Percentiles rank a stretch among this genome's conserved stretches.
Conservation (phyloP, 139 green algal species). For the Asterochloris erici region DNA sequence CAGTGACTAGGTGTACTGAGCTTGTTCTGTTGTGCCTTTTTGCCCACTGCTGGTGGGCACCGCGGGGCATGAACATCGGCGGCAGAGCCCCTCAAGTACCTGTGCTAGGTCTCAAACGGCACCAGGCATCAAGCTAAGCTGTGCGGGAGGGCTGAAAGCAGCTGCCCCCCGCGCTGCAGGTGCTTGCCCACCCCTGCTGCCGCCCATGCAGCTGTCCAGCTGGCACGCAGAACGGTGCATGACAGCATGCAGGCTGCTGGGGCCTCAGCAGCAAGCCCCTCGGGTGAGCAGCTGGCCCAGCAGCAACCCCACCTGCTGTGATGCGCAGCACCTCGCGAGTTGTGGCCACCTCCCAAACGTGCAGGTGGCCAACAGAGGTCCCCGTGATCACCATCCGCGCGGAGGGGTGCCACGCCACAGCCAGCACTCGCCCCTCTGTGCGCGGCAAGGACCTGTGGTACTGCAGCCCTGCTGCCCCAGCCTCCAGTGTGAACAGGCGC, state of each 20-base stretch:
- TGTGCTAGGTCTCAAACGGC: no score
- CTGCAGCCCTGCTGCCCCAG: conserved; percentile 46
- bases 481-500: conserved; percentile 68
- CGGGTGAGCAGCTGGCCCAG: background rate
- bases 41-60: background rate
- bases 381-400: conserved; percentile 55
- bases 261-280: background rate
- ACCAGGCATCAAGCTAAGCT: no score
- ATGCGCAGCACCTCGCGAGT: conserved; percentile 70
- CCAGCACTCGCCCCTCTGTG: conserved; percentile 61
- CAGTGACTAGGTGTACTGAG: background rate
- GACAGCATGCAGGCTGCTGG: background rate
- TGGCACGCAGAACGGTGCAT: background rate
- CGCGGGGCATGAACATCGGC: background rate
- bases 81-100: background rate
- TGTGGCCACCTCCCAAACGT: conserved; percentile 54
- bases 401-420: conserved; percentile 72
- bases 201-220: background rate
- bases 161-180: no score
- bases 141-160: no score
- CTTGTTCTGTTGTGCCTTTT: background rate
- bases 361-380: conserved; percentile 64
- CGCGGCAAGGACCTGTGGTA: conserved; percentile 51
- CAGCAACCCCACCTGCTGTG: conserved; percentile 36
- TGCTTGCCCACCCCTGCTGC: no score